These are phyloP conservation scores for Populus hybrid DNA, from an alignment of 441 rosid genomes.

Conservation along the genomic window DNA sequence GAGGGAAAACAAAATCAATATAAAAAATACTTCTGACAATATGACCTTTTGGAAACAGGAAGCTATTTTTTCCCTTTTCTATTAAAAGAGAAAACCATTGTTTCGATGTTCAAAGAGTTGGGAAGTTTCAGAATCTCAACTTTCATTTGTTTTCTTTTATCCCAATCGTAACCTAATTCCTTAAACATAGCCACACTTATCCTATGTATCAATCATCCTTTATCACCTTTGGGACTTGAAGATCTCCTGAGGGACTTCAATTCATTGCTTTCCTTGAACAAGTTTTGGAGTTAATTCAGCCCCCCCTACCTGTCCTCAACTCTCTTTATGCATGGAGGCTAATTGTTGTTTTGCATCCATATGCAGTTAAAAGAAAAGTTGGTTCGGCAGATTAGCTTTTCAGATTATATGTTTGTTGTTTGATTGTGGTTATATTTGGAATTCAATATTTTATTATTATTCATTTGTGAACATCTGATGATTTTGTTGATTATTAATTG, in stretches of 20 bases:
- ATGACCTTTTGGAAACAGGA: background rate
- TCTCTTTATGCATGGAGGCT: too few relatives aligned
- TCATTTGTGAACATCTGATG: background rate
- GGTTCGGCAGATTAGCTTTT: too few relatives aligned
- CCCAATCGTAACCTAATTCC: background rate
- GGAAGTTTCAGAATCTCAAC: background rate
- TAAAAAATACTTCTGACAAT: background rate
- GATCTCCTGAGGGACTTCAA: background rate
- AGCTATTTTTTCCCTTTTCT: background rate
- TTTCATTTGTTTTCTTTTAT: background rate
- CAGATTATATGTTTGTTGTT: background rate
- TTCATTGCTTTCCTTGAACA: background rate
- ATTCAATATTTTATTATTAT: background rate
- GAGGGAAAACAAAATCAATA: background rate
- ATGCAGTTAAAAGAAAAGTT: too few relatives aligned
- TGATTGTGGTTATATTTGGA: background rate
- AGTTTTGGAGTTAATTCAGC: background rate
- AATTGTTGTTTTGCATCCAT: too few relatives aligned
- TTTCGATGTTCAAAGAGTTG: background rate
- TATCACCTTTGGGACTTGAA: background rate
- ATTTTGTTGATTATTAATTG: slow-evolving; percentile 18
- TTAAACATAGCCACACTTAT: background rate
- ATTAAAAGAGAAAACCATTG: background rate
- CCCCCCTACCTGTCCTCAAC: background rate
- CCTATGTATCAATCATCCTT: background rate